phyloP scores from a whole-genome alignment of 2,329 filamentous ascomycete species.

The Phialemonium atrogriseum region DNA sequence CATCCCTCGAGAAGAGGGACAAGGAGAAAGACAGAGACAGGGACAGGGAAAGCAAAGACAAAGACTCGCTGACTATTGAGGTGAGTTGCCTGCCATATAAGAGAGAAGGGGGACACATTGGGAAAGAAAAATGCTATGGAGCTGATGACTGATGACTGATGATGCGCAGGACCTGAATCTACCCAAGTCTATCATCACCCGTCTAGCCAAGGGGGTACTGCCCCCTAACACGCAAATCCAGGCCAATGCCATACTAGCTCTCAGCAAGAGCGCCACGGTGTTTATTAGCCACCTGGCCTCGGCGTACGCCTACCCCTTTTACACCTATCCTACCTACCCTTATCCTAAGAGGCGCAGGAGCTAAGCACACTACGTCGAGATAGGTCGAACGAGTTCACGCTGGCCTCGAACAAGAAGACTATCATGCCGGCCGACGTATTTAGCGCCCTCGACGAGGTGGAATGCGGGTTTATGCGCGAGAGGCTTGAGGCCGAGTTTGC shows the following conservation, averaged over 20 bases:
- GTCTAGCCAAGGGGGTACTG: constrained; percentile 71
- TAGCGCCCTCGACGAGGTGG: constrained; percentile 66
- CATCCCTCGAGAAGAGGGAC: constrained; percentile 12
- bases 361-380: background rate
- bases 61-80: constrained; percentile 43
- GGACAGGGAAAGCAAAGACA: constrained; percentile 28
- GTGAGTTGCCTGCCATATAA: constrained; percentile 24
- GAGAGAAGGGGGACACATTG: background rate
- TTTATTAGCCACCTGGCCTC: constrained; percentile 75
- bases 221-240: constrained; percentile 78
- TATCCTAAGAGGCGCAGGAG: background rate
- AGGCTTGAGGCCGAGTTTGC: constrained; percentile 68
- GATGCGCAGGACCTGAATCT: constrained; percentile 65
- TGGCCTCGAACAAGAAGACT: constrained; percentile 64
- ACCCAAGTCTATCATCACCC: constrained; percentile 73
- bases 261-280: constrained; percentile 75
- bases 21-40: constrained; percentile 16
- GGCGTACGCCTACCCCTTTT: constrained; percentile 45
- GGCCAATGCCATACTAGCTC: constrained; percentile 69
- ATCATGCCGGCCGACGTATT: constrained; percentile 70
- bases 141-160: constrained; percentile 7
- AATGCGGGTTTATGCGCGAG: constrained; percentile 63
- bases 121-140: background rate
- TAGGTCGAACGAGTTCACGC: constrained; percentile 60
- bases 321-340: background rate